Percentiles rank a stretch among this genome's conserved stretches.
phyloP scores from a whole-genome alignment of 441 rosid species.

The Brassica balearica region DNA sequence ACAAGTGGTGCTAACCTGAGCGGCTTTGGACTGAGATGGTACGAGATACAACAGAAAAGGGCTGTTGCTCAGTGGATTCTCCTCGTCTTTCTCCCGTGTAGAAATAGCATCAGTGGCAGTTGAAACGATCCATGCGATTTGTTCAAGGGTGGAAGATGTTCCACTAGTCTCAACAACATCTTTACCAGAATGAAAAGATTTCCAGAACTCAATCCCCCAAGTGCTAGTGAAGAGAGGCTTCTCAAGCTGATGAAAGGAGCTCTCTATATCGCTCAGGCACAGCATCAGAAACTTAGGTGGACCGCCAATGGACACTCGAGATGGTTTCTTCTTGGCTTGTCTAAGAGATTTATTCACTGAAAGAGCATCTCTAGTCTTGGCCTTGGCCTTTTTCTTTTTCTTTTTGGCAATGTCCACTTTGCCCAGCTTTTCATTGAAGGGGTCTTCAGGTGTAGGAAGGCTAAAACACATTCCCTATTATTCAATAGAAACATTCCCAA shows the following conservation, averaged over 20 bases:
- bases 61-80: slow-evolving; percentile 51
- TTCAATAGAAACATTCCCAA: background rate
- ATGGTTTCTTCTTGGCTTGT: slow-evolving; percentile 25
- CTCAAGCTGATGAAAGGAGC: slow-evolving; percentile 46
- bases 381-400: slow-evolving; percentile 38
- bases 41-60: slow-evolving; percentile 89
- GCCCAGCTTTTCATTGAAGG: slow-evolving; percentile 67
- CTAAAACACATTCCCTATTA: slow-evolving; percentile 92
- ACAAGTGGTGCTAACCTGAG: slow-evolving; percentile 55
- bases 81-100: slow-evolving; percentile 60
- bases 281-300: slow-evolving; percentile 65
- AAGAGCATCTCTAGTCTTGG: slow-evolving; percentile 31
- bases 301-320: slow-evolving; percentile 34
- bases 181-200: slow-evolving; percentile 57
- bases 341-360: background rate
- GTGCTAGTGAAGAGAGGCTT: slow-evolving; percentile 59
- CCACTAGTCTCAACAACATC: slow-evolving; percentile 76
- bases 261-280: slow-evolving; percentile 72
- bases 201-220: slow-evolving; percentile 92
- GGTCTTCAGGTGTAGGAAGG: slow-evolving; percentile 84
- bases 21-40: slow-evolving; percentile 80
- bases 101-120: slow-evolving; percentile 76
- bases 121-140: slow-evolving; percentile 87
- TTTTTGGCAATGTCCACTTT: slow-evolving; percentile 46
- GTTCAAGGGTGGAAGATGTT: slow-evolving; percentile 58